Conservation (phyloP, 208 protist genomes). For the Crithidia expoeki region DNA sequence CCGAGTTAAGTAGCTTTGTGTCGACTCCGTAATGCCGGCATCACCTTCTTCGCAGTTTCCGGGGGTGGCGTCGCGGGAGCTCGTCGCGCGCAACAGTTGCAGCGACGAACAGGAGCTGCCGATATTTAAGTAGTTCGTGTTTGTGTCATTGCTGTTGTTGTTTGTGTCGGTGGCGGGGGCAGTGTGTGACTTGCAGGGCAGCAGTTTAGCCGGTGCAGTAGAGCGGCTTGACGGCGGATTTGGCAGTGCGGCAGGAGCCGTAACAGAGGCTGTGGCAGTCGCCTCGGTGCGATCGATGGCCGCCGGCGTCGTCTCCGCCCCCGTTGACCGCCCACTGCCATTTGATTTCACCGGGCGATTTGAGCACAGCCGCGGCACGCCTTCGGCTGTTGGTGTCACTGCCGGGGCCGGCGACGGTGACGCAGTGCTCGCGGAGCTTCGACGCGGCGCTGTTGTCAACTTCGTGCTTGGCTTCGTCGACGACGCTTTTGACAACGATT, state of each 20-base stretch:
- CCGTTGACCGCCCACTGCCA: not conserved
- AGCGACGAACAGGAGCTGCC: constrained; percentile 11
- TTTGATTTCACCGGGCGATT: constrained; percentile 8
- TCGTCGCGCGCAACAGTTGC: constrained; percentile 14
- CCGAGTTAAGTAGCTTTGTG: constrained; percentile 33
- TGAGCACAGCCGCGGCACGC: not conserved
- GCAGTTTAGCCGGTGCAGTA: not conserved
- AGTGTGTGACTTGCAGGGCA: constrained; percentile 1
- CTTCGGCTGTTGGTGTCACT: not conserved
- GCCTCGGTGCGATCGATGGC: not conserved
- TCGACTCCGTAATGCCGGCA: constrained; percentile 30
- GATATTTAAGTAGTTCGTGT: not conserved
- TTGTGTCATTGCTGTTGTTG: not conserved
- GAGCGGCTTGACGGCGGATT: not conserved
- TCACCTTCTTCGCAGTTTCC: constrained; percentile 17
- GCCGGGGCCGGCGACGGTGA: not conserved
- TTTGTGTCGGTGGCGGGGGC: not conserved
- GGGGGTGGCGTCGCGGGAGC: not conserved
- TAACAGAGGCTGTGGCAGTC: not conserved
- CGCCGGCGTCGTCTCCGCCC: not conserved
- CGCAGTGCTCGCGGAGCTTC: not conserved
- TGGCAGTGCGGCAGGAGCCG: not conserved
- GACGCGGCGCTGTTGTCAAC: not conserved
- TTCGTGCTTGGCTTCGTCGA: not conserved
- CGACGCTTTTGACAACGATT: not conserved